These are phyloP conservation scores for Exophiala phaeomuriformis DNA, from an alignment of 2,329 filamentous ascomycete genomes.

Conservation along the genomic window DNA sequence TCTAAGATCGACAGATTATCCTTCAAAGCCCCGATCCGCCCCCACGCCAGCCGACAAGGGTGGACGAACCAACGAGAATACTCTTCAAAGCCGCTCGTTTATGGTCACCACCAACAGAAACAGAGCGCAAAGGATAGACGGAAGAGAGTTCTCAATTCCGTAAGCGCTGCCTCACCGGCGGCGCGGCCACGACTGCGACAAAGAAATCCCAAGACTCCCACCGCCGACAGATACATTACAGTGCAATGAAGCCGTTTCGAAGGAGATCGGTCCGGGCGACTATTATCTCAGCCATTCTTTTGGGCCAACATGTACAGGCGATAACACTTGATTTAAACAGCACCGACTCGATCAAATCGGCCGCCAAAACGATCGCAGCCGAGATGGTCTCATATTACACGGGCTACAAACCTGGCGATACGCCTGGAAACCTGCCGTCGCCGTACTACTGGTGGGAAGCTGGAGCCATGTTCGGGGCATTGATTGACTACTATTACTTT, in stretches of 20 bases:
- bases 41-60: neutral
- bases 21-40: neutral
- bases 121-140: neutral
- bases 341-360: conserved; percentile 42
- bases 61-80: neutral
- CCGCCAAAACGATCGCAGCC: conserved; percentile 39
- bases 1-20: neutral
- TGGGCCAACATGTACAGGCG: conserved; percentile 17
- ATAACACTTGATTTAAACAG: conserved; percentile 23
- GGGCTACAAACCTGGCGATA: conserved; percentile 43
- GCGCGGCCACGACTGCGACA: neutral
- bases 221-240: neutral
- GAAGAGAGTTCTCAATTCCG: neutral
- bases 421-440: conserved; percentile 44
- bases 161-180: conserved; percentile 1
- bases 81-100: neutral
- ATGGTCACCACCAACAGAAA: no score
- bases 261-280: conserved; percentile 14
- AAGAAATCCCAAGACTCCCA: neutral
- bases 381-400: conserved; percentile 48
- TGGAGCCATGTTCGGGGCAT: conserved; percentile 61
- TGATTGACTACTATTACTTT: conserved; percentile 81
- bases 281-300: conserved; percentile 11
- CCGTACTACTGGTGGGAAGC: conserved; percentile 63
- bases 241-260: conserved; percentile 17